Percentiles rank a stretch among this genome's conserved stretches.
Evolutionary conservation across 2,329 filamentous ascomycete genomes (phyloP).

Genomic region (Diplodia sapinea): DNA sequence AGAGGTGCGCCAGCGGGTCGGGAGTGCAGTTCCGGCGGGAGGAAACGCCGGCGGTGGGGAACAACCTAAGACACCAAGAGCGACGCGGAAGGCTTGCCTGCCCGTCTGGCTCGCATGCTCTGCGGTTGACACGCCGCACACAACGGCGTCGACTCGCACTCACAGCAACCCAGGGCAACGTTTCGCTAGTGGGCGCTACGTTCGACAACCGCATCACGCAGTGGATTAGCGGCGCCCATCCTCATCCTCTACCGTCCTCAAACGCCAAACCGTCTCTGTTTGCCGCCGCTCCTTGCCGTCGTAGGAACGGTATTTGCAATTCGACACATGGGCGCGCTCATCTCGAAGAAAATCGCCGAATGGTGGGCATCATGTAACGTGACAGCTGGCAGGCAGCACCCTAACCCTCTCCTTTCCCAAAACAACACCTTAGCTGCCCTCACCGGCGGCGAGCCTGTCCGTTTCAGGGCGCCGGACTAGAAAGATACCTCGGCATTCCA

Average conservation of each 20-base stretch:
- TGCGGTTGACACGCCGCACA: background rate
- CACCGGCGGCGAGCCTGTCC: background rate
- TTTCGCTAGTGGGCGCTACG: conserved; percentile 19
- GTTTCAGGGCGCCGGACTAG: background rate
- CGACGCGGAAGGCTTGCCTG: background rate
- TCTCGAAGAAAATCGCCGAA: conserved; percentile 6
- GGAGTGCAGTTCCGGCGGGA: background rate
- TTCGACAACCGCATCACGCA: conserved; percentile 13
- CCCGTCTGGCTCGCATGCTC: background rate
- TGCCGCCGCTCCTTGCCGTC: background rate
- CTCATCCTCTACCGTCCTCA: background rate
- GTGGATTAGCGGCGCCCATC: conserved; percentile 20
- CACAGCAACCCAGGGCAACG: background rate
- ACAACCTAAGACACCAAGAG: background rate
- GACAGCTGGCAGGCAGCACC: background rate
- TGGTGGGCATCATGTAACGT: background rate
- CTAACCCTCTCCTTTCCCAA: background rate
- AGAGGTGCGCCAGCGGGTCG: background rate
- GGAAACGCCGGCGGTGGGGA: conserved; percentile 2
- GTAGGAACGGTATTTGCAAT: background rate
- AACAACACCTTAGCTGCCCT: background rate
- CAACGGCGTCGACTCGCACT: background rate
- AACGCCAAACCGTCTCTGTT: background rate
- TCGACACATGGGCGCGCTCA: background rate
- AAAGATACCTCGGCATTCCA: no score